A percentile compares a stretch with the other conserved stretches of the same genome.
These are phyloP conservation scores for Blastobotrys americana DNA, from an alignment of 805 yeast genomes.

Conservation along the genomic window DNA sequence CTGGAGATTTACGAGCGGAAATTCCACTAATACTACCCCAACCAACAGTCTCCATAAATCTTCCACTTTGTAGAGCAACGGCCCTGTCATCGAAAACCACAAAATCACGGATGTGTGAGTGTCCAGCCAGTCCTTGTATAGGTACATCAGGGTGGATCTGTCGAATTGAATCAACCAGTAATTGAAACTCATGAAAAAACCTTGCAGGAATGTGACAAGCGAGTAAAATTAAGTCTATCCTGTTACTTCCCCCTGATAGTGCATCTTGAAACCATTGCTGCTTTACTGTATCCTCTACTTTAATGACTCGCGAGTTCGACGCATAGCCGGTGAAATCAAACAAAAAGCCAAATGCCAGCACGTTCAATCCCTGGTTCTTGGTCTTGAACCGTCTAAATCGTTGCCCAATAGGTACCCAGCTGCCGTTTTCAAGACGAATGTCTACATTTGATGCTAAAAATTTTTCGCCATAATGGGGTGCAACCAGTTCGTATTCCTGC, in stretches of 20 bases:
- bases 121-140: conserved; percentile 91
- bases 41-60: conserved; percentile 92
- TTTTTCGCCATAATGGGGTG: conserved; percentile 46
- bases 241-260: conserved; percentile 30
- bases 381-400: conserved; percentile 62
- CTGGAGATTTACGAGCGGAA: conserved; percentile 8
- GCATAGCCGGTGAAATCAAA: conserved; percentile 59
- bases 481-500: conserved; percentile 58
- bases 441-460: conserved; percentile 48
- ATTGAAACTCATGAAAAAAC: conserved; percentile 46
- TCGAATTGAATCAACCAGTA: conserved; percentile 47
- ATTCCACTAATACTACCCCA: conserved; percentile 54
- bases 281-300: conserved; percentile 46
- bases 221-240: conserved; percentile 63
- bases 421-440: conserved; percentile 28
- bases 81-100: conserved; percentile 56
- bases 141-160: conserved; percentile 49
- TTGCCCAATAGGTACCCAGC: conserved; percentile 59
- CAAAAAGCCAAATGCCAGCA: conserved; percentile 70
- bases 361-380: conserved; percentile 39
- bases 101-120: conserved; percentile 86
- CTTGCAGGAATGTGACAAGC: conserved; percentile 77
- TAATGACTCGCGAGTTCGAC: conserved; percentile 60
- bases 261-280: conserved; percentile 60
- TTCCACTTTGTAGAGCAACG: conserved; percentile 83